These are phyloP conservation scores for Cladosporium velox DNA, from an alignment of 2,329 filamentous ascomycete species.

Conservation along the genomic window DNA sequence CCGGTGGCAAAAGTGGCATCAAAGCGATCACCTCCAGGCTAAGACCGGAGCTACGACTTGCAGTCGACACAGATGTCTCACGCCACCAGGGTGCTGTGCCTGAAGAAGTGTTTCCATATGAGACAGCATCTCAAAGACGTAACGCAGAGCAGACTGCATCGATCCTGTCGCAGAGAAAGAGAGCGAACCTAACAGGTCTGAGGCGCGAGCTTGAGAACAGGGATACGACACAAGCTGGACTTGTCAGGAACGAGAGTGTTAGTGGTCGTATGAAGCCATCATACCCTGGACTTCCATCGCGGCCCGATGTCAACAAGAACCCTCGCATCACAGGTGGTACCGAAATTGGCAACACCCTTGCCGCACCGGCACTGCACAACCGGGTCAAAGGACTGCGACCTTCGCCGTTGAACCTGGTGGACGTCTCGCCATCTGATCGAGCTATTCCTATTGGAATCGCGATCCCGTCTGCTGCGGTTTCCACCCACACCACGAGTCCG, in stretches of 20 bases:
- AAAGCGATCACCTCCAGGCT: slow-evolving; percentile 12
- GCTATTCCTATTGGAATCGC: slow-evolving; percentile 73
- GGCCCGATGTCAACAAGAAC: slow-evolving; percentile 12
- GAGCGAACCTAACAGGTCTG: slow-evolving; percentile 30
- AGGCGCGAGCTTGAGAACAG: slow-evolving; percentile 33
- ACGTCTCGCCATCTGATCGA: slow-evolving; percentile 68
- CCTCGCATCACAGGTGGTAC: slow-evolving; percentile 44
- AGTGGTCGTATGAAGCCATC: not conserved
- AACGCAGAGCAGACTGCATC: slow-evolving; percentile 23
- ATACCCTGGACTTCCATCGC: slow-evolving; percentile 7
- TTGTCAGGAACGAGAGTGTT: not conserved
- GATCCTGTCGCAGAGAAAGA: slow-evolving; percentile 11
- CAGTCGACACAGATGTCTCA: slow-evolving; percentile 68
- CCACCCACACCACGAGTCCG: slow-evolving; percentile 44
- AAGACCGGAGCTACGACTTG: slow-evolving; percentile 24
- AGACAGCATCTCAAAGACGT: slow-evolving; percentile 31
- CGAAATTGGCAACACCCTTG: slow-evolving; percentile 44
- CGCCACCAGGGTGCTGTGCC: slow-evolving; percentile 47
- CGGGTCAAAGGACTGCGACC: slow-evolving; percentile 32
- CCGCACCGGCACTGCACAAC: slow-evolving; percentile 26
- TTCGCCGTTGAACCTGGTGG: slow-evolving; percentile 37
- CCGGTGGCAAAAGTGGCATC: slow-evolving; percentile 9
- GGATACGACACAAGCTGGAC: not conserved
- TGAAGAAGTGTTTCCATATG: slow-evolving; percentile 46
- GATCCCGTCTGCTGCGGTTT: slow-evolving; percentile 58